Base-by-base conservation (phyloP, 192 early-diverging fungal genomes). In the Obelidium mucronatum region DNA sequence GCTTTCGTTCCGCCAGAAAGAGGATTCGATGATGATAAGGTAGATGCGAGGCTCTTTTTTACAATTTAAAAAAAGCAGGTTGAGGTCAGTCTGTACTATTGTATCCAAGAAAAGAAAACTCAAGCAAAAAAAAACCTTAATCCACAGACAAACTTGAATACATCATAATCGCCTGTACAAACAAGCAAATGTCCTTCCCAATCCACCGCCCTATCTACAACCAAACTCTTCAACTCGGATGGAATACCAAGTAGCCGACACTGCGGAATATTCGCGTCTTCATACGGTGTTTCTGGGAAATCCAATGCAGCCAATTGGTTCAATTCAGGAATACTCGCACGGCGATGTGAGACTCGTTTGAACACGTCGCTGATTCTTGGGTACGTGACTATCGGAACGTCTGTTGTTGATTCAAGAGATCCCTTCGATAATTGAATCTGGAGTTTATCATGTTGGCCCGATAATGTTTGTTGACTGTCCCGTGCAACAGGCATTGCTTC, bases 91-190 rank as follows among this genome's bases (percentile, higher is more conserved):
- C n/a, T n/a, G n/a, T n/a, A n/a, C n/a, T n/a, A n/a, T n/a, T n/a
- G 42, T 28, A 52, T 68, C 2, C 15, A 40, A 5, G 37, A 67
- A 19, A 26, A 6, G n/a, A 51, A 11, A 15, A 67, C 17, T 13
- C 26, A 24, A 28, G 26, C 31, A 0, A 67, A 39, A 17, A 80
- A 81, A 1, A 58, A 67, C 58, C 85, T 70, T n/a, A 86, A 69
- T 0, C 82, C 79, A 70, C 82, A 83, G 2, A 86, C 40, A 51
- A 86, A 83, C 28, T 78, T 65, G 71, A 86, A 83, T 1, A 86
- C 30, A 64, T 86, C 55, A 56, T 59, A 80, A 56, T 74, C 52
- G 8, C 73, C 64, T 5, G 85, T 80, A 73, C 73, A 77, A 34
- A 86, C 67, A 13, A 86, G 68, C 36, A 86, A 59, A 69, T 82